These are phyloP conservation scores for Agaricus subrufescens DNA, from an alignment of 768 basidiomycete species.

Conservation along the genomic window DNA sequence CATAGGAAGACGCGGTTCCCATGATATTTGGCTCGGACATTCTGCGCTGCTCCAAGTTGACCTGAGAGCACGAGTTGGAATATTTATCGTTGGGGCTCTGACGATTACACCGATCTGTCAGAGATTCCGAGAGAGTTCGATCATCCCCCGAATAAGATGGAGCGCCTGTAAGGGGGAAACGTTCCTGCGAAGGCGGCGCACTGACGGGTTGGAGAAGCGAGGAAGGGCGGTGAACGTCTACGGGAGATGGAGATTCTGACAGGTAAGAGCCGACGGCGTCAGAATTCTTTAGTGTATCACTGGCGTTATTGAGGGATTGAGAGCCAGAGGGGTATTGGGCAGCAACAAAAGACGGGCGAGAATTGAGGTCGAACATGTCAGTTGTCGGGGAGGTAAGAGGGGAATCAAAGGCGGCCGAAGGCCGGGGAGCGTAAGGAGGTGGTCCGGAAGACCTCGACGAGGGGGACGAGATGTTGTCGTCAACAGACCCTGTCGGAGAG, in stretches of 20 bases:
- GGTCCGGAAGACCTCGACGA: slow-evolving; percentile 20
- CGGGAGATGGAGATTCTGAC: slow-evolving; percentile 41
- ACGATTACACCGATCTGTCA: slow-evolving; percentile 36
- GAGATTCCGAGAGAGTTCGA: slow-evolving; percentile 31
- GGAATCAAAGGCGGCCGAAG: slow-evolving; percentile 25
- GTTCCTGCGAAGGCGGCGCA: slow-evolving; percentile 39
- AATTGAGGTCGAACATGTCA: slow-evolving; percentile 13
- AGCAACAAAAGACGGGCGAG: slow-evolving; percentile 16
- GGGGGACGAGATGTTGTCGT: slow-evolving; percentile 28
- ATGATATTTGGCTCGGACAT: slow-evolving; percentile 64
- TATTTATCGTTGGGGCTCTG: slow-evolving; percentile 26
- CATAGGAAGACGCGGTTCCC: slow-evolving; percentile 33
- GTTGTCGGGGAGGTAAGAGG: slow-evolving; percentile 20
- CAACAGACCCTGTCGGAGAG: slow-evolving; percentile 28
- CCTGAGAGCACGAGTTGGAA: slow-evolving; percentile 24
- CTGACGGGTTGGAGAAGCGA: slow-evolving; percentile 36
- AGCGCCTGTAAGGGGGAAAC: slow-evolving; percentile 37
- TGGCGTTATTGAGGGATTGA: slow-evolving; percentile 21
- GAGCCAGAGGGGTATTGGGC: slow-evolving; percentile 7
- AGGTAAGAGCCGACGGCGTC: slow-evolving; percentile 22
- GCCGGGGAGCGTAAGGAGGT: slow-evolving; percentile 26
- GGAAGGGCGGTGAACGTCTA: slow-evolving; percentile 31
- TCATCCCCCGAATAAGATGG: slow-evolving; percentile 38
- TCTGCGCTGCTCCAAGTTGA: slow-evolving; percentile 52
- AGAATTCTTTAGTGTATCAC: slow-evolving; percentile 21